Evolutionary conservation across 139 green algal species (phyloP).

Genomic region (Spirogloea muscicola): DNA sequence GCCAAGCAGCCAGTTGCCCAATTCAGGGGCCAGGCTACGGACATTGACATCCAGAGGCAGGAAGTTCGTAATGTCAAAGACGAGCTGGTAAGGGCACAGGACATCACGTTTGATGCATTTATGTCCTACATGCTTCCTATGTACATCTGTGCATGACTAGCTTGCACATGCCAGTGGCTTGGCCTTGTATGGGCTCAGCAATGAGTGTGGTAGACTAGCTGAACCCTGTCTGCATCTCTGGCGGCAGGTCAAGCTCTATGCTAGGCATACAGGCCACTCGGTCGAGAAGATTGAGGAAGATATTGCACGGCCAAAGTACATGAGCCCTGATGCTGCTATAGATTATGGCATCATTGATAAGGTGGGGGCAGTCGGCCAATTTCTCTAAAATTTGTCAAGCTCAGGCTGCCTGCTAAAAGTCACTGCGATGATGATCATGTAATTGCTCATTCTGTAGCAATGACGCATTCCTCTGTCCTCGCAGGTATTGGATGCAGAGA

Average conservation of each 20-base stretch:
- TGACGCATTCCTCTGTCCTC: not conserved
- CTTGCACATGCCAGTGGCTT: too few species aligned
- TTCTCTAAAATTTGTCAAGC: conserved; percentile 1
- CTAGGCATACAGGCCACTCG: conserved; percentile 68
- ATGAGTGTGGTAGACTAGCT: too few species aligned
- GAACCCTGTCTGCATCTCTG: not conserved
- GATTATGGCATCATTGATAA: conserved; percentile 93
- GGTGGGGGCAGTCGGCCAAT: conserved; percentile 49
- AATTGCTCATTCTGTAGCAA: not conserved
- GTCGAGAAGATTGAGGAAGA: conserved; percentile 77
- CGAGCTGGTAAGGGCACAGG: conserved; percentile 72
- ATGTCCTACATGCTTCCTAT: too few species aligned
- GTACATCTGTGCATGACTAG: too few species aligned
- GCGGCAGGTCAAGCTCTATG: conserved; percentile 38
- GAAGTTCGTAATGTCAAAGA: conserved; percentile 82
- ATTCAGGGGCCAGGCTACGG: conserved; percentile 80
- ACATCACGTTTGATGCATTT: too few species aligned
- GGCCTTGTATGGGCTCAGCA: too few species aligned
- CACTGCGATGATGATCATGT: not conserved
- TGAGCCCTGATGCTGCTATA: conserved; percentile 83
- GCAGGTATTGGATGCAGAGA: conserved; percentile 25
- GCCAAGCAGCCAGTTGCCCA: conserved; percentile 54
- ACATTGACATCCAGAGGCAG: conserved; percentile 96
- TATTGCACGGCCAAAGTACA: conserved; percentile 84
- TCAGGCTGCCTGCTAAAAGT: not conserved